A percentile compares a stretch with the other conserved stretches of the same genome.
Evolutionary conservation across 352 stramenopile species (phyloP).

Genomic region (Globisporangium acanthophoron): DNA sequence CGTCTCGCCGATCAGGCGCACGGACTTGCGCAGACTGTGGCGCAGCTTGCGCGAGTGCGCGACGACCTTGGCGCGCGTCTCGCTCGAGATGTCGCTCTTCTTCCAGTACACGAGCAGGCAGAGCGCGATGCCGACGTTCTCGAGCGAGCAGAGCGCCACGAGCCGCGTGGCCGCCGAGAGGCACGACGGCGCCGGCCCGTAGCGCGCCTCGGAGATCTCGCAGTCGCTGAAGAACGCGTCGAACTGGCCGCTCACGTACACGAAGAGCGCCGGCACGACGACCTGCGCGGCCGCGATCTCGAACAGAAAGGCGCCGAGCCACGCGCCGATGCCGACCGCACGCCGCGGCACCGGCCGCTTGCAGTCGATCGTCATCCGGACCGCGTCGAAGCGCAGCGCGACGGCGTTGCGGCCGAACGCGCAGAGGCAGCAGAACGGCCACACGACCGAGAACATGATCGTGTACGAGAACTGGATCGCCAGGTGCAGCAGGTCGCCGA

Average conservation of each 20-base stretch:
- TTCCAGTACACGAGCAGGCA: slow-evolving; percentile 47
- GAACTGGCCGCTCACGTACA: slow-evolving; percentile 61
- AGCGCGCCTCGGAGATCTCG: slow-evolving; percentile 26
- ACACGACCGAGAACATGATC: slow-evolving; percentile 65
- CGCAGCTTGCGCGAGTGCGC: slow-evolving; percentile 44
- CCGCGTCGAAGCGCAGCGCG: slow-evolving; percentile 49
- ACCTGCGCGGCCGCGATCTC: slow-evolving; percentile 45
- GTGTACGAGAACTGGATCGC: slow-evolving; percentile 68
- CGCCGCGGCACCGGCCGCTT: slow-evolving; percentile 44
- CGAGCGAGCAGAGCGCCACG: slow-evolving; percentile 32
- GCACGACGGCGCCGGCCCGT: slow-evolving; percentile 35
- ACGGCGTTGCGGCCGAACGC: slow-evolving; percentile 44
- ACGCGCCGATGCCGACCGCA: slow-evolving; percentile 49
- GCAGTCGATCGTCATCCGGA: slow-evolving; percentile 65
- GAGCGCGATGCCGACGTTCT: slow-evolving; percentile 47
- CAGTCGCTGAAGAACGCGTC: slow-evolving; percentile 44
- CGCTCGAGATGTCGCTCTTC: slow-evolving; percentile 46
- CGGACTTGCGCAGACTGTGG: slow-evolving; percentile 49
- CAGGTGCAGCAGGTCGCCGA: slow-evolving; percentile 47
- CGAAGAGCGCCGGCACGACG: slow-evolving; percentile 46
- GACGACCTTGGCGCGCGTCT: slow-evolving; percentile 50
- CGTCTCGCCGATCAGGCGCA: slow-evolving; percentile 53
- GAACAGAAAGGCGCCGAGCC: slow-evolving; percentile 48
- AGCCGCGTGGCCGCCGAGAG: slow-evolving; percentile 21
- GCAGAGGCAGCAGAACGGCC: slow-evolving; percentile 56